These are phyloP conservation scores for Colletotrichum lentis DNA, from an alignment of 2,329 filamentous ascomycete genomes.

Conservation along the genomic window DNA sequence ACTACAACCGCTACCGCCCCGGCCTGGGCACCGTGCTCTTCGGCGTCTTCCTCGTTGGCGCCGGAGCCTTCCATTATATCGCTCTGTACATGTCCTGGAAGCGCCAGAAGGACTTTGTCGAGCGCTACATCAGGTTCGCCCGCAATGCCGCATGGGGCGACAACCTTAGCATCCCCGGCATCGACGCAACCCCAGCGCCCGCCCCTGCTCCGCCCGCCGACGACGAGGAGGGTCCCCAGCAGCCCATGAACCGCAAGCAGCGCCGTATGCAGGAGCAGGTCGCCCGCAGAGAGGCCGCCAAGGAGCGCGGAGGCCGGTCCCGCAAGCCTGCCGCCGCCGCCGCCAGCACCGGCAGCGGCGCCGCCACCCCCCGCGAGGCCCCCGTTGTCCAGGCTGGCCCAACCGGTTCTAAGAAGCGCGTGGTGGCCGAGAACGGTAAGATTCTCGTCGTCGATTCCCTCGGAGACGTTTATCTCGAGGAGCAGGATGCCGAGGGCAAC, in stretches of 20 bases:
- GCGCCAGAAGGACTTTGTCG: slow-evolving; percentile 88
- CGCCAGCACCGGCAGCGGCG: slow-evolving; percentile 41
- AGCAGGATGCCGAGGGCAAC: slow-evolving; percentile 86
- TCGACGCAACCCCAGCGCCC: slow-evolving; percentile 59
- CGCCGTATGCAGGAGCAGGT: slow-evolving; percentile 89
- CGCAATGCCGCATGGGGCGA: slow-evolving; percentile 90
- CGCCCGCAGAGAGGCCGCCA: slow-evolving; percentile 70
- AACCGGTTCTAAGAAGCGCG: slow-evolving; percentile 82
- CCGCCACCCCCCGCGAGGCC: slow-evolving; percentile 55
- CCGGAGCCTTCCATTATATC: slow-evolving; percentile 87
- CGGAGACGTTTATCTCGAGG: slow-evolving; percentile 95
- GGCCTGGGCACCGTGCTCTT: slow-evolving; percentile 85
- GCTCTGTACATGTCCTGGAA: slow-evolving; percentile 87
- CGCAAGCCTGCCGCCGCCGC: slow-evolving; percentile 48
- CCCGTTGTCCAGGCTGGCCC: slow-evolving; percentile 64
- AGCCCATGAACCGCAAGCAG: slow-evolving; percentile 81
- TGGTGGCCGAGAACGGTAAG: slow-evolving; percentile 95
- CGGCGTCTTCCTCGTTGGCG: slow-evolving; percentile 82
- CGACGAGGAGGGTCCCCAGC: slow-evolving; percentile 59
- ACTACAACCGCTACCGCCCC: slow-evolving; percentile 92
- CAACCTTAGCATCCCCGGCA: slow-evolving; percentile 74
- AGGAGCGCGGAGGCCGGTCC: slow-evolving; percentile 49
- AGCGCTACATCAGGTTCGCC: slow-evolving; percentile 90
- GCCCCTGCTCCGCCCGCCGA: slow-evolving; percentile 55
- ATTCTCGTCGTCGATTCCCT: slow-evolving; percentile 89